Evolutionary conservation across 805 yeast genomes (phyloP).

Genomic region (Deakozyma indianensis): DNA sequence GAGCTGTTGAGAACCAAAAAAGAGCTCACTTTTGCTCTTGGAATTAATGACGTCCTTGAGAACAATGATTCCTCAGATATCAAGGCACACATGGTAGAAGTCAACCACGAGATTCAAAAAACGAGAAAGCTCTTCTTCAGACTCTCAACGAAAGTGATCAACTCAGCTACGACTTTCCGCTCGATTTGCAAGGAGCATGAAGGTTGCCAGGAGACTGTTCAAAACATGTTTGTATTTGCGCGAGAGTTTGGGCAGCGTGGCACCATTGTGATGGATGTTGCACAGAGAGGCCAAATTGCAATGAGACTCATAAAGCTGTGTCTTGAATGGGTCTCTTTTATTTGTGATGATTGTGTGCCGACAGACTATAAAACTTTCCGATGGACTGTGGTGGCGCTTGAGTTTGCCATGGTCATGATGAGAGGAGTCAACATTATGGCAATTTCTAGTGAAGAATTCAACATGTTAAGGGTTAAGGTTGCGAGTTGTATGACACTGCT

Average conservation of each 20-base stretch:
- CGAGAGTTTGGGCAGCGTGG: conserved; percentile 71
- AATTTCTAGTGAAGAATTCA: conserved; percentile 62
- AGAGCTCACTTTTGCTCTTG: conserved; percentile 41
- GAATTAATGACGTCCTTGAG: conserved; percentile 31
- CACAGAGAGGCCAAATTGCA: conserved; percentile 53
- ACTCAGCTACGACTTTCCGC: conserved; percentile 38
- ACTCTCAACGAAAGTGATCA: conserved; percentile 51
- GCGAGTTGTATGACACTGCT: conserved; percentile 89
- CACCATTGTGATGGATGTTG: conserved; percentile 45
- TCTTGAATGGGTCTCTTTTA: conserved; percentile 82
- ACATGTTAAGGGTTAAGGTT: conserved; percentile 58
- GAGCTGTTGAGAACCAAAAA: conserved; percentile 42
- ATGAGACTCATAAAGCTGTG: conserved; percentile 60
- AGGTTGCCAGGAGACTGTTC: conserved; percentile 63
- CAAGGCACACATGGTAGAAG: conserved; percentile 55
- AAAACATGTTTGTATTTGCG: conserved; percentile 60
- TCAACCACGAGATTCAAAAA: conserved; percentile 57
- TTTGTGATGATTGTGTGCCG: conserved; percentile 90
- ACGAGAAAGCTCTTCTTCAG: conserved; percentile 54
- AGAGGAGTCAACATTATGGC: conserved; percentile 79
- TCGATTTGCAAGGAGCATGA: conserved; percentile 40
- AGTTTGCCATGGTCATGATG: conserved; percentile 91
- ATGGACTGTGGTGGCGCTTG: conserved; percentile 93
- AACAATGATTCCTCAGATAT: conserved; percentile 35
- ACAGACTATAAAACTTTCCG: conserved; percentile 82